Evolutionary conservation across 1,284 basidiomycete genomes (phyloP).

Genomic region (Takashimella tepidaria): DNA sequence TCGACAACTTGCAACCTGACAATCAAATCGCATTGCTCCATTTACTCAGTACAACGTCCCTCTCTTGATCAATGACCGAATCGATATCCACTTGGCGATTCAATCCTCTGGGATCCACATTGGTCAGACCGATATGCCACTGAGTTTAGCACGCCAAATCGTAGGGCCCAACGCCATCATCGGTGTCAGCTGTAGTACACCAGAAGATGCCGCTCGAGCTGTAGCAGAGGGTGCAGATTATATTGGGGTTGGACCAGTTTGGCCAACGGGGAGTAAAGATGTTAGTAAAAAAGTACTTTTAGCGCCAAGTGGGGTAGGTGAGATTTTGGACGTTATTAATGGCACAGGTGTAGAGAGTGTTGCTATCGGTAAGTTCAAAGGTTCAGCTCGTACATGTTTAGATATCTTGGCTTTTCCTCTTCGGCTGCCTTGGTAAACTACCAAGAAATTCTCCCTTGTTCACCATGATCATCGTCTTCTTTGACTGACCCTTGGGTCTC

Average conservation of each 20-base stretch:
- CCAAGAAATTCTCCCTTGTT: no score
- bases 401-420: neutral
- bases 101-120: conserved; percentile 78
- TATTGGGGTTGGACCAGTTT: conserved; percentile 77
- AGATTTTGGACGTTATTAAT: conserved; percentile 60
- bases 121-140: conserved; percentile 84
- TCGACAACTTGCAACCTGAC: no score
- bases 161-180: conserved; percentile 69
- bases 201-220: conserved; percentile 57
- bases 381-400: no score
- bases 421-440: no score
- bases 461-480: no score
- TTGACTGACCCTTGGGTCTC: no score
- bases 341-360: conserved; percentile 64
- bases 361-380: conserved; percentile 74
- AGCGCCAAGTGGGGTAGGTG: conserved; percentile 62
- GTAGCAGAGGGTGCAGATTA: conserved; percentile 66
- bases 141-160: conserved; percentile 61
- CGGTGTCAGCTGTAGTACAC: conserved; percentile 72
- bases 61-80: conserved; percentile 84
- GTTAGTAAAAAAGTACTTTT: conserved; percentile 54
- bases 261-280: conserved; percentile 68
- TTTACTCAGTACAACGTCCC: conserved; percentile 75
- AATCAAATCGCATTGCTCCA: no score
- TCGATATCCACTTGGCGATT: conserved; percentile 78